Conservation (phyloP, 2,329 filamentous ascomycete genomes). For the Curvularia sp. region DNA sequence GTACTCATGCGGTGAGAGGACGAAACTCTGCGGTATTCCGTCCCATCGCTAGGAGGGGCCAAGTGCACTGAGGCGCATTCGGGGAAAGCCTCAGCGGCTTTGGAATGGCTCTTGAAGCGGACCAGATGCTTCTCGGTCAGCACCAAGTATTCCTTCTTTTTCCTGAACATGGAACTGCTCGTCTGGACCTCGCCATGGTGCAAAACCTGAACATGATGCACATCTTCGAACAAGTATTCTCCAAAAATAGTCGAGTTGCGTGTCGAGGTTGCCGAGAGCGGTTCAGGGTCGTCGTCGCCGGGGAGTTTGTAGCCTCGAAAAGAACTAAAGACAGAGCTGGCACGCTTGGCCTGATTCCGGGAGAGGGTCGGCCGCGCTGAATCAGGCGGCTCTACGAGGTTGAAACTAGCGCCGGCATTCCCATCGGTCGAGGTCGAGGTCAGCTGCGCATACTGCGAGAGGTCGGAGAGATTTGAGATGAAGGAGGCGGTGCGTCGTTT, state of each 20-base stretch:
- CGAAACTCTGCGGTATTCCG: slow-evolving; percentile 38
- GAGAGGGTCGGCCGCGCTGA: slow-evolving; percentile 28
- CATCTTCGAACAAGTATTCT: slow-evolving; percentile 51
- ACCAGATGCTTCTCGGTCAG: slow-evolving; percentile 72
- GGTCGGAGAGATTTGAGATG: slow-evolving; percentile 43
- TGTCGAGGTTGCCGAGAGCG: slow-evolving; percentile 58
- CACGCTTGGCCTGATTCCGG: slow-evolving; percentile 35
- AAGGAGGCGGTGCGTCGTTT: slow-evolving; percentile 50
- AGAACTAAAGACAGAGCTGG: slow-evolving; percentile 64
- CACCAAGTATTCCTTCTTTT: slow-evolving; percentile 75
- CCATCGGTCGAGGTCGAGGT: slow-evolving; percentile 18
- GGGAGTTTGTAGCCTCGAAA: slow-evolving; percentile 60
- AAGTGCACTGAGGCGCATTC: slow-evolving; percentile 27
- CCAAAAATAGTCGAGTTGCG: slow-evolving; percentile 51
- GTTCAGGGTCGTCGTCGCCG: slow-evolving; percentile 59
- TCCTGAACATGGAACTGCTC: slow-evolving; percentile 72
- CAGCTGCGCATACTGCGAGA: slow-evolving; percentile 34
- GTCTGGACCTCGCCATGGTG: slow-evolving; percentile 75
- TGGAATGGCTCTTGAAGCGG: slow-evolving; percentile 71
- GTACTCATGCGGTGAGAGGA: slow-evolving; percentile 51
- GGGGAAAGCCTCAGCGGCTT: slow-evolving; percentile 69
- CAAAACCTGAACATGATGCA: slow-evolving; percentile 57
- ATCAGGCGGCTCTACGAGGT: slow-evolving; percentile 20
- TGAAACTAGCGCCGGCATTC: slow-evolving; percentile 14
- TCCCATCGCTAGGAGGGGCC: slow-evolving; percentile 1